Percentiles rank a stretch among this genome's conserved stretches.
These are phyloP conservation scores for Cladosporium sp. DNA, from an alignment of 2,329 filamentous ascomycete genomes.

Conservation along the genomic window DNA sequence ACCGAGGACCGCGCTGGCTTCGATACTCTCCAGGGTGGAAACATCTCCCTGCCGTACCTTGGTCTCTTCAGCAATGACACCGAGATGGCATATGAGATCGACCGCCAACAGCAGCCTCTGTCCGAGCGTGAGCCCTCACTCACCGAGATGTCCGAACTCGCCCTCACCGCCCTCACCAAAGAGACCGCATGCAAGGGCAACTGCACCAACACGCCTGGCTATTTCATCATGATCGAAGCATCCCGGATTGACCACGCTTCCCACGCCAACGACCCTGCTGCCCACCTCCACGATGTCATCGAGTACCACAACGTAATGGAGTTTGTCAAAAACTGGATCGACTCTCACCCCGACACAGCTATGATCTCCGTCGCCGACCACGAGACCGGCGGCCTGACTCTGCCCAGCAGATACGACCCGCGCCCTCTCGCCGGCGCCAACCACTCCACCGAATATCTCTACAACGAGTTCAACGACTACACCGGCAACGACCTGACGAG, in stretches of 20 bases:
- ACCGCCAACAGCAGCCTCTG: constrained; percentile 27
- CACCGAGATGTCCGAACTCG: constrained; percentile 37
- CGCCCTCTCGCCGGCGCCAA: constrained; percentile 28
- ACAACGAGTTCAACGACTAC: constrained; percentile 31
- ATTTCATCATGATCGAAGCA: constrained; percentile 41
- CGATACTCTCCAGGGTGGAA: constrained; percentile 26
- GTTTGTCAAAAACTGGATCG: constrained; percentile 38
- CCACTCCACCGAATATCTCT: constrained; percentile 33
- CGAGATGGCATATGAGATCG: constrained; percentile 37
- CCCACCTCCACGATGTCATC: constrained; percentile 35
- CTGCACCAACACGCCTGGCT: constrained; percentile 30
- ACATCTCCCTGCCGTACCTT: constrained; percentile 32
- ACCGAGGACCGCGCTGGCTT: constrained; percentile 35
- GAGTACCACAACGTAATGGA: constrained; percentile 39
- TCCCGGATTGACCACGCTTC: constrained; percentile 36
- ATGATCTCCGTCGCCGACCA: constrained; percentile 41
- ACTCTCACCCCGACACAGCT: constrained; percentile 36
- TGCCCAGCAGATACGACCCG: constrained; percentile 35
- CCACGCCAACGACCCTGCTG: constrained; percentile 26
- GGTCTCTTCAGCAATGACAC: constrained; percentile 37
- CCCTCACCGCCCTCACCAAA: constrained; percentile 35
- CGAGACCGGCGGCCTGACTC: constrained; percentile 38
- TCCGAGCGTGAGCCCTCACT: constrained; percentile 36
- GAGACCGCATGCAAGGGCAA: constrained; percentile 26
- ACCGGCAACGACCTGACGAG: constrained; percentile 26